Evolutionary conservation across 2,329 filamentous ascomycete genomes (phyloP), one percentile per base, ranked within the genome.

Genomic region (Aspergillus oerlinghausenensis): DNA sequence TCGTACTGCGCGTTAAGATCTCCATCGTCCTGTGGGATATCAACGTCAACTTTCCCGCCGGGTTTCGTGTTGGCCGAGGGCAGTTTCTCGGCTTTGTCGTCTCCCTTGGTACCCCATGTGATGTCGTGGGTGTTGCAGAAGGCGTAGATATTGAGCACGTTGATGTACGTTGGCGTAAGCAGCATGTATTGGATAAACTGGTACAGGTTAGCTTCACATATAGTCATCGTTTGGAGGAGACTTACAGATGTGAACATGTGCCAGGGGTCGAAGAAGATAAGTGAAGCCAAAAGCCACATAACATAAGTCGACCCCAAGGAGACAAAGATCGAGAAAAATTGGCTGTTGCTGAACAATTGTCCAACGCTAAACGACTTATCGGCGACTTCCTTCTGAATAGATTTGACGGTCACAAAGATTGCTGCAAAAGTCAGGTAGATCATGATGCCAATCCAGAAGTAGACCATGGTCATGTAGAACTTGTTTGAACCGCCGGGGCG

Each of bases 111-210:
- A 69, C 92, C 92, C 92, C 92, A 97, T 3, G 92, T 95, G 63
- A 97, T 94, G 70, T 97, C 92, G 81, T 97, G 92, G 26, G 92
- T 96, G 77, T 97, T 97, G 78, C 92, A 97, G 77, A 99, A 99
- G 59, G 93, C 93, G 76, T 97, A 99, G 56, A 99, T 94, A 80
- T 97, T 99, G 67, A 99, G 86, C 57, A 97, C 92, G 76, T 97
- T 99, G 79, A 95, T 95, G 77, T 96, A 99, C 0, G 92, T 96
- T 0, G 94, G 94, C 0, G 92, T 96, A 56, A 99, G 83, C 45
- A 97, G 84, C 66, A 97, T 86, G 74, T 99, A 99, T 83, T 97
- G 94, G 50, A 92, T 74, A 75, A 97, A 91, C 56, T 88, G 57
- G n/a, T 14, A 11, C 2, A 5, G 6, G 10, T 59, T 59, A 62